These are phyloP conservation scores for Chaetomiaceae sp. DNA, from an alignment of 2,329 filamentous ascomycete genomes.

Conservation along the genomic window DNA sequence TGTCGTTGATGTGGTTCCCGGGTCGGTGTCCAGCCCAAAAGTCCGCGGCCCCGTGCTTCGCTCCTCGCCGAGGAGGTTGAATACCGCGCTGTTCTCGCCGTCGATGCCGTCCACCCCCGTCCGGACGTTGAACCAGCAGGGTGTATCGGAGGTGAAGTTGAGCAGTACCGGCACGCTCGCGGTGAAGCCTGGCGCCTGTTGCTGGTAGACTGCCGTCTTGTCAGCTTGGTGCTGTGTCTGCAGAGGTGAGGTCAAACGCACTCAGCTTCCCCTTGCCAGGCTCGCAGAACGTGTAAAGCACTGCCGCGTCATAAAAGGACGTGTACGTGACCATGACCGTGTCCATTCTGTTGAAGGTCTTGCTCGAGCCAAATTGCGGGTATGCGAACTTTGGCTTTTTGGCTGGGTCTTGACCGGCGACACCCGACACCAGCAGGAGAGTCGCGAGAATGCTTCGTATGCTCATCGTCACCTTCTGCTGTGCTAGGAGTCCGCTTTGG, in stretches of 20 bases:
- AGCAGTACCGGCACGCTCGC: constrained; percentile 8
- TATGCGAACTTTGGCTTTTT: constrained; percentile 3
- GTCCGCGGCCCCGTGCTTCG: neutral
- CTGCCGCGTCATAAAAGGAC: neutral
- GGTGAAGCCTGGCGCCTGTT: constrained; percentile 9
- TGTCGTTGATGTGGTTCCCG: neutral
- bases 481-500: no score
- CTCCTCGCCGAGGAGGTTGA: constrained; percentile 7
- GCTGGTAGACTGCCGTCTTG: neutral
- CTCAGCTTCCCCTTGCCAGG: neutral
- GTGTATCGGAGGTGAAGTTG: constrained; percentile 10
- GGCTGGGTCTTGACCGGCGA: neutral
- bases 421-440: neutral
- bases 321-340: constrained; percentile 15
- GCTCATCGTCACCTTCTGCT: neutral
- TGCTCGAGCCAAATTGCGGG: neutral
- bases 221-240: neutral
- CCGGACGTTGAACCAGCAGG: constrained; percentile 14
- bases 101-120: neutral
- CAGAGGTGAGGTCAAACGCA: neutral
- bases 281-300: constrained; percentile 9
- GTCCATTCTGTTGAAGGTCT: constrained; percentile 11
- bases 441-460: neutral
- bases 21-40: neutral
- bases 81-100: constrained; percentile 1